These are phyloP conservation scores for Saprolegnia parasitica DNA, from an alignment of 352 stramenopile genomes.

Conservation along the genomic window DNA sequence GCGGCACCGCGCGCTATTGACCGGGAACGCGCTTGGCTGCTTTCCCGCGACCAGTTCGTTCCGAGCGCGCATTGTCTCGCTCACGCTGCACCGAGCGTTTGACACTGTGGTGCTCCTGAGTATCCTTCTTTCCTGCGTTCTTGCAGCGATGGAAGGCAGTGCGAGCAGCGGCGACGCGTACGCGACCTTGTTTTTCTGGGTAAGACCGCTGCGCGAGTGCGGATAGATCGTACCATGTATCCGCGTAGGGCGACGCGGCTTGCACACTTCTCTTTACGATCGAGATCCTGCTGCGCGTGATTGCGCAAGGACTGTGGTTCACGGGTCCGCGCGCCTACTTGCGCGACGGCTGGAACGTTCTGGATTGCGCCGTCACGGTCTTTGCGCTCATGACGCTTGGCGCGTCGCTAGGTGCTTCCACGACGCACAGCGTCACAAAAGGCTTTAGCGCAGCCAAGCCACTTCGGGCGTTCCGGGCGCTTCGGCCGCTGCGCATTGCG, in stretches of 20 bases:
- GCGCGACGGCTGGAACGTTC: slow-evolving; percentile 62
- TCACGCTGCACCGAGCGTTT: slow-evolving; percentile 45
- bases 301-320: slow-evolving; percentile 56
- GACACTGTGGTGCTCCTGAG: slow-evolving; percentile 56
- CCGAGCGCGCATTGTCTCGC: slow-evolving; percentile 27
- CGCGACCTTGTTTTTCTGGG: slow-evolving; percentile 17
- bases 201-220: not conserved
- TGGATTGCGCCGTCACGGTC: slow-evolving; percentile 66
- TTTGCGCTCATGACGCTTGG: slow-evolving; percentile 42
- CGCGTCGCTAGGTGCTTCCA: not conserved
- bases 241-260: slow-evolving; percentile 45
- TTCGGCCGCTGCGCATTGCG: slow-evolving; percentile 69
- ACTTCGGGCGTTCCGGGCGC: slow-evolving; percentile 48
- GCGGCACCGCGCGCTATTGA: slow-evolving; percentile 35
- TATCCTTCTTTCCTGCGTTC: slow-evolving; percentile 59
- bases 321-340: slow-evolving; percentile 58
- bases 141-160: slow-evolving; percentile 53
- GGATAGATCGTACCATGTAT: slow-evolving; percentile 28
- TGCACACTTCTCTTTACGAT: slow-evolving; percentile 56
- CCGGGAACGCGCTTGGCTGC: not conserved
- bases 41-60: slow-evolving; percentile 32
- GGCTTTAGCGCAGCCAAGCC: slow-evolving; percentile 30
- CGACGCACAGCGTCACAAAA: not conserved
- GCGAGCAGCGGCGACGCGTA: slow-evolving; percentile 43
- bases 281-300: slow-evolving; percentile 74